phyloP scores from a whole-genome alignment of 2,329 filamentous ascomycete genomes.

The Cryphonectria parasitica region DNA sequence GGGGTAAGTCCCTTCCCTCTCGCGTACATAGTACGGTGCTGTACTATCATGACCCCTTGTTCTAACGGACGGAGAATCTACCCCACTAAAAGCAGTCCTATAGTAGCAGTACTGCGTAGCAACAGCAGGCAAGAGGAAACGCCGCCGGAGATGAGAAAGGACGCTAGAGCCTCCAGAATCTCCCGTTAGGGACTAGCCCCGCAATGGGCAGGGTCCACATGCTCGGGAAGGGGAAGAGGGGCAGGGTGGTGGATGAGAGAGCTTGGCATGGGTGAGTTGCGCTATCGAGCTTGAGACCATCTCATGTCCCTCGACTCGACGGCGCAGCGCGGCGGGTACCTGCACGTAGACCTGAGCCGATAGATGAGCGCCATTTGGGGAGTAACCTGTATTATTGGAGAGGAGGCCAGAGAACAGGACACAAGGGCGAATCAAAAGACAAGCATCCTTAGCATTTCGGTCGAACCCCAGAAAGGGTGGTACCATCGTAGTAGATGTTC shows the following conservation, averaged over 20 bases:
- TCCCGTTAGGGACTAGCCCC: neutral
- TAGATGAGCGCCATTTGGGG: neutral
- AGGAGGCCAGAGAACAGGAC: no score
- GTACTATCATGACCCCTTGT: neutral
- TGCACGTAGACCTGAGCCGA: conserved; percentile 4
- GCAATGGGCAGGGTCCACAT: neutral
- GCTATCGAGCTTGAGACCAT: conserved; percentile 1
- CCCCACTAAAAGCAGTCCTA: neutral
- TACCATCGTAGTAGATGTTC: neutral
- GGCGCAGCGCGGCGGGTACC: conserved; percentile 5
- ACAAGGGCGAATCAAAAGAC: no score
- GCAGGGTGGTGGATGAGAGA: neutral
- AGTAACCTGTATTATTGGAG: neutral
- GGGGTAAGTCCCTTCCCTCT: neutral
- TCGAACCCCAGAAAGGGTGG: neutral
- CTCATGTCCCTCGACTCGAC: conserved; percentile 3
- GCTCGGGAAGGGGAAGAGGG: neutral
- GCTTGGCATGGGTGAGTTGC: neutral
- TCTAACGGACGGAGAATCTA: neutral
- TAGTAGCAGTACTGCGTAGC: neutral
- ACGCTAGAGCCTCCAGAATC: conserved; percentile 11
- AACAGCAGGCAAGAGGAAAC: neutral
- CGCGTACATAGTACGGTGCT: no score
- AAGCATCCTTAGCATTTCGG: neutral
- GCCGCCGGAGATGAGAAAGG: conserved; percentile 12